Evolutionary conservation across 805 yeast species (phyloP), one percentile per base, ranked within the genome.

Genomic region (Yamadazyma nakazawae): DNA sequence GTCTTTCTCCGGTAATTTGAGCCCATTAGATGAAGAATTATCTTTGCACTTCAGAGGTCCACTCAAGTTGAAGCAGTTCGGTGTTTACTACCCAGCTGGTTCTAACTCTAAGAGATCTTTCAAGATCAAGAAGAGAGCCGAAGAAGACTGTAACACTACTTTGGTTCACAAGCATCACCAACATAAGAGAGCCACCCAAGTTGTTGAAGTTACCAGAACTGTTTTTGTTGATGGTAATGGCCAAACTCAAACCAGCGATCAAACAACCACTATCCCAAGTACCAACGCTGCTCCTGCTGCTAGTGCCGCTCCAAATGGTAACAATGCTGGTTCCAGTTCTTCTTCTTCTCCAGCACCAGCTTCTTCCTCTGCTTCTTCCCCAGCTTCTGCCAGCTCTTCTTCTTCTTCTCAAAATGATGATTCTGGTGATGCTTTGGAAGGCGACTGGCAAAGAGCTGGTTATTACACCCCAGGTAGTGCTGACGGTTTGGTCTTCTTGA

Each of bases 41-140:
- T 83, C 95, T 31, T 82, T 89, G 49, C 96, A 89, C 67, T 85
- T 88, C 76, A 84, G 96, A 75, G 96, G 96, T 58, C 96, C 96
- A 32, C 61, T 89, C 57, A 76, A 80, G 63, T 80, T 89, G 63
- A 70, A 75, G 61, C 88, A 88, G 70, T 89, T 94, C 62, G 97
- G 91, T 67, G 97, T 88, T 46, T 94, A 91, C 76, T 82, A 84
- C 60, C 91, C 88, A 53, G 62, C 79, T 21, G 55, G 75, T 35
- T 52, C 68, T 25, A 50, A 66, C 43, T 64, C 71, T 55, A 64
- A 70, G 52, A 76, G 76, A 42, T 64, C 75, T 69, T 51, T 75
- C 64, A 13, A 28, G 34, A 63, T 50, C 14, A 45, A 42, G 18
- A 46, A 42, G 34, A 40, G 42, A 31, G 49, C 35, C 21, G 76